Percentiles rank a stretch among this genome's conserved stretches.
Conservation (phyloP, 2,329 filamentous ascomycete species). For the Arachnomyces sp. region DNA sequence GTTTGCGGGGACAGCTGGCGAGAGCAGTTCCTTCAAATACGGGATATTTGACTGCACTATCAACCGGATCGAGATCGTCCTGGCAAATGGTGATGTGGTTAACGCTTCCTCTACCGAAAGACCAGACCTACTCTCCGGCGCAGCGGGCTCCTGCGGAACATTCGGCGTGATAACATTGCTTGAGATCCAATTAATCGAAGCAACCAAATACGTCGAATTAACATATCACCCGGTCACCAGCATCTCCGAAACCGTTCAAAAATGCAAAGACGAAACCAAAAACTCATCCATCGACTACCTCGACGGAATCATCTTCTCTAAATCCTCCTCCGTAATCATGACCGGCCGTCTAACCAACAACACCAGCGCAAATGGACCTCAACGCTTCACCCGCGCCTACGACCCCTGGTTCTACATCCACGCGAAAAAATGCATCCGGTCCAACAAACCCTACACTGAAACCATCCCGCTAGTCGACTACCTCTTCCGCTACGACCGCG, state of each 20-base stretch:
- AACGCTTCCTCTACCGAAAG: conserved; percentile 41
- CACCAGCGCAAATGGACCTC: conserved; percentile 21
- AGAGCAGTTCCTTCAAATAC: conserved; percentile 59
- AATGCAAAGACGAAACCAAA: conserved; percentile 40
- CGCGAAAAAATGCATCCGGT: conserved; percentile 33
- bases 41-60: conserved; percentile 61
- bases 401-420: conserved; percentile 73
- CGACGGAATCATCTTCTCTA: conserved; percentile 58
- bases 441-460: conserved; percentile 22
- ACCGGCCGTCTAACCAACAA: conserved; percentile 48
- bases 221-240: conserved; percentile 51
- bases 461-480: conserved; percentile 45
- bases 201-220: conserved; percentile 52
- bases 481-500: conserved; percentile 52
- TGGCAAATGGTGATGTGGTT: conserved; percentile 51
- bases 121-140: conserved; percentile 51
- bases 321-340: conserved; percentile 49
- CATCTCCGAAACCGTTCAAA: conserved; percentile 43
- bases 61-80: conserved; percentile 55
- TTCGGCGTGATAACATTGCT: conserved; percentile 55
- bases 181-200: conserved; percentile 51
- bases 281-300: conserved; percentile 53
- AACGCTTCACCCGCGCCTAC: conserved; percentile 48
- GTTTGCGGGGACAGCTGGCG: conserved; percentile 59
- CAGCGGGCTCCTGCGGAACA: conserved; percentile 54